Conservation (phyloP, 768 basidiomycete species). For the Boletus vinaceobasis region DNA sequence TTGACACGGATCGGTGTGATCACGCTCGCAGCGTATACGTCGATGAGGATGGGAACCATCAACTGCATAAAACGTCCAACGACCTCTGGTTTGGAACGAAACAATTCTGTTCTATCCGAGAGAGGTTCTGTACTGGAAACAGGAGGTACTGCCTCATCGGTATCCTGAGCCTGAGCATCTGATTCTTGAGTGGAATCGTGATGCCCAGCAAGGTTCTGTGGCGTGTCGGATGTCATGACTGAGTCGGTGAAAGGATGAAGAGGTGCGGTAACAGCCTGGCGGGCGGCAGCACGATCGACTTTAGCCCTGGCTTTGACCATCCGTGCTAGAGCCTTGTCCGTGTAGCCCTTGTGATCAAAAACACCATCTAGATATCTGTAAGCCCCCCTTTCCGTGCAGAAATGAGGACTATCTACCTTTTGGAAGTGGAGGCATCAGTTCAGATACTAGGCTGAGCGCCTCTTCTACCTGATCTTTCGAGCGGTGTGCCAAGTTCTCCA, state of each 20-base stretch:
- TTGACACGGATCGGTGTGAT: slow-evolving; percentile 83
- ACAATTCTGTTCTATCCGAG: slow-evolving; percentile 65
- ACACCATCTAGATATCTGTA: slow-evolving; percentile 67
- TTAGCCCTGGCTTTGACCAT: slow-evolving; percentile 82
- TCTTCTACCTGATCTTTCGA: slow-evolving; percentile 98
- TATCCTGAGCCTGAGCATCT: slow-evolving; percentile 42
- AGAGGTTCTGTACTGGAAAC: slow-evolving; percentile 33
- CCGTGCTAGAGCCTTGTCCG: slow-evolving; percentile 76
- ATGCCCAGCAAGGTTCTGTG: slow-evolving; percentile 9
- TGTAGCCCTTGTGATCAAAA: slow-evolving; percentile 88
- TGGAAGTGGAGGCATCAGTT: slow-evolving; percentile 89
- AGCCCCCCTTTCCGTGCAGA: neutral
- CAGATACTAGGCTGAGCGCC: slow-evolving; percentile 81
- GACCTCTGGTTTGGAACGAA: slow-evolving; percentile 70
- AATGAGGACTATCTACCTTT: slow-evolving; percentile 54
- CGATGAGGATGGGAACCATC: slow-evolving; percentile 90
- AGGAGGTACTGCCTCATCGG: slow-evolving; percentile 34
- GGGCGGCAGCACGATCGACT: slow-evolving; percentile 71
- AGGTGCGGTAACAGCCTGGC: slow-evolving; percentile 42
- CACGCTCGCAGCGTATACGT: slow-evolving; percentile 99
- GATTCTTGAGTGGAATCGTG: slow-evolving; percentile 30
- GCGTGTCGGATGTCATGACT: slow-evolving; percentile 18
- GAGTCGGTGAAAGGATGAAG: slow-evolving; percentile 30
- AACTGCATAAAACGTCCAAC: slow-evolving; percentile 84
- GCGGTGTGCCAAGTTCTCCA: slow-evolving; percentile 94